Base-by-base conservation (phyloP, 352 stramenopile species). In the Globisporangium polare region DNA sequence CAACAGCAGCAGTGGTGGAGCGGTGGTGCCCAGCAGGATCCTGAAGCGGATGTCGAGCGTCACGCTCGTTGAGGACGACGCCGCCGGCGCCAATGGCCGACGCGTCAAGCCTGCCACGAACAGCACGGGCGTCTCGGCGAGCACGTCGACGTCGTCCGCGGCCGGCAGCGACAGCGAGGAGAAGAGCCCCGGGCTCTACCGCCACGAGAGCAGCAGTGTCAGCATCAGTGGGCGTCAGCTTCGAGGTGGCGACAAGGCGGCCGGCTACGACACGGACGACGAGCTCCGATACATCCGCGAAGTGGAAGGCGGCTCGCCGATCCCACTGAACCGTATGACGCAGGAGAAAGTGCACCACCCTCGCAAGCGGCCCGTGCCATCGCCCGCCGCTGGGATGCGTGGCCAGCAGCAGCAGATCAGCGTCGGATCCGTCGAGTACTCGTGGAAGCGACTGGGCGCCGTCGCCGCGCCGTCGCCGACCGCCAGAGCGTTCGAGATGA, bases 1-100 rank as follows among this genome's bases (percentile, higher is more conserved):
- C 37, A 51, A 17, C 58, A 41, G n/a, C 7, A 39, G 42, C 62
- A 22, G 39, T 45, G 5, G 60, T 41, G 24, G 37, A 60, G n/a
- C 51, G 58, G 52, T 74, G 33, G 57, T 66, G n/a, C 67, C 53
- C 0, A 58, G 47, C 3, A 68, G 70, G 5, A 71, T 76, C 65
- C 33, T 83, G 31, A 68, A 63, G 43, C 59, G 63, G 31, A 80
- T 86, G 74, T 86, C 76, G 60, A 83, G 68, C 58, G 74, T 81
- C 15, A 74, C 67, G 49, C 72, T 86, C 33, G 49, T 78, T n/a
- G 74, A 78, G 49, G 61, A 62, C 22, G 61, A 67, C 45, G 61
- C 45, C 24, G 22, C 9, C 10, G 42, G 54, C 17, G 43, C 43
- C 45, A 50, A 65, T 31, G 24, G 52, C 58, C 47, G 65, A 50